Evolutionary conservation across 768 basidiomycete species (phyloP).

Genomic region (Strobilomyces echinocephalus): DNA sequence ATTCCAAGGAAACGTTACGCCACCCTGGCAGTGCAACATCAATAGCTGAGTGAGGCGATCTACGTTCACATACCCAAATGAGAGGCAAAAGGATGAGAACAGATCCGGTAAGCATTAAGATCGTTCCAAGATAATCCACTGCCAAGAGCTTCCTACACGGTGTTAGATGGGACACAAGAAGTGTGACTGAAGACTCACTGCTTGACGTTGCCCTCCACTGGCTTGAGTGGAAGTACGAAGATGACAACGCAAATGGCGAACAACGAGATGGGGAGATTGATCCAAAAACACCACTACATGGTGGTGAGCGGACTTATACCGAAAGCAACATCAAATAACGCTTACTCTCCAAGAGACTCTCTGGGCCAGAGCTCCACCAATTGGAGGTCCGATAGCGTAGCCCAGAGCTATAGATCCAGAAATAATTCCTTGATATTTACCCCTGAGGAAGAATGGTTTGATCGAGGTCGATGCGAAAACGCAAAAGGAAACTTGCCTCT

Average conservation of each 20-base stretch:
- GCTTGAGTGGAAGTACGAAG: slow-evolving; percentile 64
- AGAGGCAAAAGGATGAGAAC: slow-evolving; percentile 63
- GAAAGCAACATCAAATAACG: background rate
- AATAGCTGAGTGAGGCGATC: background rate
- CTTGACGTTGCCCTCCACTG: slow-evolving; percentile 56
- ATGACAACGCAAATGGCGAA: slow-evolving; percentile 51
- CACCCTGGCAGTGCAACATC: slow-evolving; percentile 42
- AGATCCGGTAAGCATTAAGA: slow-evolving; percentile 56
- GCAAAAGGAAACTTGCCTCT: slow-evolving; percentile 39
- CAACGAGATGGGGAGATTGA: slow-evolving; percentile 58
- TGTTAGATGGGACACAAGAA: background rate
- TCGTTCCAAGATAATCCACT: slow-evolving; percentile 59
- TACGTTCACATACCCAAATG: slow-evolving; percentile 51
- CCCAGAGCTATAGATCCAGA: slow-evolving; percentile 51
- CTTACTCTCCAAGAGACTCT: slow-evolving; percentile 59
- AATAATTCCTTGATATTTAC: slow-evolving; percentile 76
- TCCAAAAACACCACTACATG: slow-evolving; percentile 69
- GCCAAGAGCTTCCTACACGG: slow-evolving; percentile 52
- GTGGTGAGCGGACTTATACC: background rate
- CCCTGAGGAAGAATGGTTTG: slow-evolving; percentile 32
- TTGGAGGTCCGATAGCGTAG: slow-evolving; percentile 61
- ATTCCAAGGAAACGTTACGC: slow-evolving; percentile 67
- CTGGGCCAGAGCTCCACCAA: slow-evolving; percentile 63
- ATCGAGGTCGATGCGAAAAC: background rate
- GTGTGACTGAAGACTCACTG: slow-evolving; percentile 27